A percentile compares a stretch with the other conserved stretches of the same genome.
Evolutionary conservation across 1,284 basidiomycete species (phyloP).

Genomic region (Ceratobasidium sp.): DNA sequence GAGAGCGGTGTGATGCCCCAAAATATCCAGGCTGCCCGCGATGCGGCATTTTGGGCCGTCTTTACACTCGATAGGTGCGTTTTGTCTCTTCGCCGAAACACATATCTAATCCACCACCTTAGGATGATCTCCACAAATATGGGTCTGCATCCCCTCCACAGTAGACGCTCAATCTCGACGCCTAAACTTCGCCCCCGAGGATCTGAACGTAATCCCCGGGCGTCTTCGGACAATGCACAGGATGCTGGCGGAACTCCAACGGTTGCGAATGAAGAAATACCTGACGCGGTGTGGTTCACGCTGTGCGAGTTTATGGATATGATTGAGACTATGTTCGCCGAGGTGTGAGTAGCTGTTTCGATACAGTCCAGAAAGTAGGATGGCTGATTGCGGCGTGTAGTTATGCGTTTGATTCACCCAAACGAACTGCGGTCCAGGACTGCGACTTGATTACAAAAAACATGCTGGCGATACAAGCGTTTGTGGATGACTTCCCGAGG

Average conservation of each 20-base stretch:
- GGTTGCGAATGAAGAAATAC: constrained; percentile 19
- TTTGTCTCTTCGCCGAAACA: background rate
- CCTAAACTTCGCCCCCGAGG: constrained; percentile 14
- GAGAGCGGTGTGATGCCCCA: constrained; percentile 5
- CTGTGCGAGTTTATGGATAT: constrained; percentile 21
- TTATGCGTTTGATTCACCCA: constrained; percentile 37
- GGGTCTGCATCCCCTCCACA: constrained; percentile 27
- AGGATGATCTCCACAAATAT: constrained; percentile 33
- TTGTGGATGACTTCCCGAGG: constrained; percentile 30
- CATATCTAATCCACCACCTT: background rate
- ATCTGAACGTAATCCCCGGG: background rate
- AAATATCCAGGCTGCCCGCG: constrained; percentile 5
- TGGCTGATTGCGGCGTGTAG: background rate
- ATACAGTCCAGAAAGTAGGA: background rate
- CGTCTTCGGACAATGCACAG: background rate
- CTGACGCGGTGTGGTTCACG: constrained; percentile 18
- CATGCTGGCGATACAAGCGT: constrained; percentile 30
- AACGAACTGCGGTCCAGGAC: constrained; percentile 24
- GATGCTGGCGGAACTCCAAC: background rate
- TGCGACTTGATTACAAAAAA: constrained; percentile 41
- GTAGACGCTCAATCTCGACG: constrained; percentile 31
- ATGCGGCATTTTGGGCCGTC: constrained; percentile 31
- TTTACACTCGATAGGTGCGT: constrained; percentile 31
- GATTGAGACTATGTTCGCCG: constrained; percentile 33
- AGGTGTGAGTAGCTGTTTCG: constrained; percentile 11